These are phyloP conservation scores for Hypoxylon lienhwacheense DNA, from an alignment of 495 filamentous ascomycete genomes.

Conservation along the genomic window DNA sequence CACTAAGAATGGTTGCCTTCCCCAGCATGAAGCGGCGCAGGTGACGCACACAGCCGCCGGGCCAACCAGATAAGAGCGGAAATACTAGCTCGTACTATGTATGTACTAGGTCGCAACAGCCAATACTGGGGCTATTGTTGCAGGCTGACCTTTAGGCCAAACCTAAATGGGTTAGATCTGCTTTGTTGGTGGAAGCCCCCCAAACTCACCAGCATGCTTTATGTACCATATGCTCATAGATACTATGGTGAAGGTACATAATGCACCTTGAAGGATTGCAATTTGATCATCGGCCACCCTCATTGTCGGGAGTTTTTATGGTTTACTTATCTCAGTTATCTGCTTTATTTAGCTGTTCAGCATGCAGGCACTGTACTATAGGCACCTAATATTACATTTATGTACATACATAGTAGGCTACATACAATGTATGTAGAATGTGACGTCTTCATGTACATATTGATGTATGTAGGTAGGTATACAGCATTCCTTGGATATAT, in stretches of 20 bases:
- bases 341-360: not conserved
- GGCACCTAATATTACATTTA: too few relatives aligned
- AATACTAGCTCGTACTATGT: slow-evolving; percentile 23
- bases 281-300: not conserved
- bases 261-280: slow-evolving; percentile 10
- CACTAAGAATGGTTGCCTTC: slow-evolving; percentile 33
- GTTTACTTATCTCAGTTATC: slow-evolving; percentile 3
- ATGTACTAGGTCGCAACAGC: too few relatives aligned
- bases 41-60: slow-evolving; percentile 43
- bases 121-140: slow-evolving; percentile 20
- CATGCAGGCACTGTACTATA: too few relatives aligned
- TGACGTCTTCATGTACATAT: not conserved
- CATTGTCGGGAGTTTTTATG: too few relatives aligned
- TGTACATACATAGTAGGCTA: too few relatives aligned
- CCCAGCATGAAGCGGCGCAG: slow-evolving; percentile 37
- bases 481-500: too few relatives aligned
- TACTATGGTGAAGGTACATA: too few relatives aligned
- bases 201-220: slow-evolving; percentile 1
- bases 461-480: too few relatives aligned
- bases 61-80: slow-evolving; percentile 35
- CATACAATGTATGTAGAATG: not conserved
- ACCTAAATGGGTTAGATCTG: not conserved
- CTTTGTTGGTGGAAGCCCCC: slow-evolving; percentile 18
- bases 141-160: slow-evolving; percentile 22
- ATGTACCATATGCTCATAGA: not conserved